Evolutionary conservation across 164 flowering plant genomes (phyloP).

Genomic region (Tetracentron sinense): DNA sequence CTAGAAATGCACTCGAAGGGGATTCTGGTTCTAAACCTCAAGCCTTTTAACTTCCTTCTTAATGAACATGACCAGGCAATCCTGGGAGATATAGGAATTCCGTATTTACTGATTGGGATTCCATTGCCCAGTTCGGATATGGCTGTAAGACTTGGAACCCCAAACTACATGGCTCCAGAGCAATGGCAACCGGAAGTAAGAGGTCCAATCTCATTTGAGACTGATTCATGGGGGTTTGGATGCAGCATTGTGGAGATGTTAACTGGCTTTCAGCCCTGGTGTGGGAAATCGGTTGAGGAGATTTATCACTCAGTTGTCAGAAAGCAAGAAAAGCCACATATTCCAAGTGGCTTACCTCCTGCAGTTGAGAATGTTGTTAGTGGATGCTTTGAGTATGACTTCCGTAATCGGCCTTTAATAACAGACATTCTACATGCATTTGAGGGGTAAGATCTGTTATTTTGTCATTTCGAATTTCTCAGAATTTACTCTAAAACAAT

Average conservation of each 20-base stretch:
- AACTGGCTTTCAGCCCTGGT: conserved; percentile 79
- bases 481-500: no score
- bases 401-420: conserved; percentile 73
- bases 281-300: conserved; percentile 65
- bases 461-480: no score
- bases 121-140: conserved; percentile 51
- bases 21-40: conserved; percentile 70
- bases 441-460: conserved; percentile 59
- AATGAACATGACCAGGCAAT: conserved; percentile 55
- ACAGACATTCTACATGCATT: conserved; percentile 61
- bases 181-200: conserved; percentile 88
- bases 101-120: conserved; percentile 61
- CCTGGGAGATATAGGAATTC: conserved; percentile 81
- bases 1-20: conserved; percentile 63
- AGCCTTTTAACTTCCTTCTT: conserved; percentile 77
- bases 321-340: conserved; percentile 66
- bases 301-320: conserved; percentile 58
- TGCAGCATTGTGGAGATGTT: conserved; percentile 89
- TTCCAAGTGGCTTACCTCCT: conserved; percentile 83
- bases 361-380: conserved; percentile 61
- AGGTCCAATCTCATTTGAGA: conserved; percentile 87
- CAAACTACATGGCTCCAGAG: conserved; percentile 96
- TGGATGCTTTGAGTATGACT: conserved; percentile 92
- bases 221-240: conserved; percentile 95
- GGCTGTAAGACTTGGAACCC: conserved; percentile 65